Percentiles rank a stretch among this genome's conserved stretches.
phyloP scores from a whole-genome alignment of 208 protist species.

The Angomonas ambiguus region DNA sequence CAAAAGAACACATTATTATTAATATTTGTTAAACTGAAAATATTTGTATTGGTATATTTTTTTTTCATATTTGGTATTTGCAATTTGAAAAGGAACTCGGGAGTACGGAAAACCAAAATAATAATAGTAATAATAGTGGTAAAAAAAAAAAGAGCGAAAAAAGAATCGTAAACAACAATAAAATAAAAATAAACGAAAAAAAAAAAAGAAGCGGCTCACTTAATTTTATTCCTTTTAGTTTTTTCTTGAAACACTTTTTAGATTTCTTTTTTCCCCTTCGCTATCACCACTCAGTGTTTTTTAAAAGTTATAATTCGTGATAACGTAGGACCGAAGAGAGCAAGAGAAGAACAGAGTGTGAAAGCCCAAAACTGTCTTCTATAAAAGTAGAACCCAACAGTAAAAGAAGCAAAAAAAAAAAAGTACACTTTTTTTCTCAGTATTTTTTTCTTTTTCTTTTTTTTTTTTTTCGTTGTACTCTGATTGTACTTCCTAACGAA shows the following conservation, averaged over 20 bases:
- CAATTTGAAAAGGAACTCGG: no score
- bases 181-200: background rate
- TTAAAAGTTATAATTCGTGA: no score
- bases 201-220: no score
- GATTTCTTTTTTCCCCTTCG: no score
- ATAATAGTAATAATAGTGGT: background rate
- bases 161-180: conserved; percentile 1
- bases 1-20: no score
- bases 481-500: background rate
- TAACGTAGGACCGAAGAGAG: no score
- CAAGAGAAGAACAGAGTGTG: conserved; percentile 10
- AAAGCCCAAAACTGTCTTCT: no score
- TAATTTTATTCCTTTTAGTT: no score
- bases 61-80: background rate
- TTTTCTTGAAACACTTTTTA: no score
- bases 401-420: background rate
- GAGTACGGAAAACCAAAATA: no score
- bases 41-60: conserved; percentile 3
- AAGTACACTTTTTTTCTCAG: background rate
- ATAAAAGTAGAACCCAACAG: no score
- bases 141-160: background rate
- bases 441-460: background rate
- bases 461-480: background rate
- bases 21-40: background rate
- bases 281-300: no score